Conservation (phyloP, 129 eudicot genomes). For the Saussurea involucrata region DNA sequence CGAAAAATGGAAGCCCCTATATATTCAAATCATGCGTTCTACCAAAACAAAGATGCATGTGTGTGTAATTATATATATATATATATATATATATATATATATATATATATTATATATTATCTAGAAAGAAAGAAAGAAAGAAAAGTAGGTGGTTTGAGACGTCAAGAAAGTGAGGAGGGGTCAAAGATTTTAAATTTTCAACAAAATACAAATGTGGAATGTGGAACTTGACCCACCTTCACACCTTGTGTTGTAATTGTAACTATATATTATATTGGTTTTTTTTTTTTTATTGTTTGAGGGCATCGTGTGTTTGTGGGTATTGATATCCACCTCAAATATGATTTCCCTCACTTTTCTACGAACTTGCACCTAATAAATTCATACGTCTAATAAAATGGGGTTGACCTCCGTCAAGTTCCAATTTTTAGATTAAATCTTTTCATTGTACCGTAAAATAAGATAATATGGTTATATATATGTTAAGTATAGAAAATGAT, state of each 20-base stretch:
- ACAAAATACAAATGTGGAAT: conserved; percentile 29
- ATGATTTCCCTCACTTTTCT: conserved; percentile 15
- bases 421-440: no score
- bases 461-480: no score
- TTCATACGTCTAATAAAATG: neutral
- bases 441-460: no score
- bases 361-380: neutral
- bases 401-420: neutral
- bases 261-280: no score
- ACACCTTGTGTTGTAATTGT: conserved; percentile 11
- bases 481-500: no score
- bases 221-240: conserved; percentile 28
- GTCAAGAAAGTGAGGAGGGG: conserved; percentile 16
- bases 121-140: conserved; percentile 2
- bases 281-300: neutral
- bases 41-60: conserved; percentile 4
- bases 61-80: neutral
- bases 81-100: neutral
- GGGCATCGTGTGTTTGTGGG: conserved; percentile 6
- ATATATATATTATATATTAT: neutral
- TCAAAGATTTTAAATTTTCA: conserved; percentile 12
- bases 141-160: neutral
- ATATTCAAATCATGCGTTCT: conserved; percentile 17
- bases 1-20: neutral
- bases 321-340: conserved; percentile 23